Conservation (phyloP, 2,329 filamentous ascomycete genomes). For the Nemania abortiva region DNA sequence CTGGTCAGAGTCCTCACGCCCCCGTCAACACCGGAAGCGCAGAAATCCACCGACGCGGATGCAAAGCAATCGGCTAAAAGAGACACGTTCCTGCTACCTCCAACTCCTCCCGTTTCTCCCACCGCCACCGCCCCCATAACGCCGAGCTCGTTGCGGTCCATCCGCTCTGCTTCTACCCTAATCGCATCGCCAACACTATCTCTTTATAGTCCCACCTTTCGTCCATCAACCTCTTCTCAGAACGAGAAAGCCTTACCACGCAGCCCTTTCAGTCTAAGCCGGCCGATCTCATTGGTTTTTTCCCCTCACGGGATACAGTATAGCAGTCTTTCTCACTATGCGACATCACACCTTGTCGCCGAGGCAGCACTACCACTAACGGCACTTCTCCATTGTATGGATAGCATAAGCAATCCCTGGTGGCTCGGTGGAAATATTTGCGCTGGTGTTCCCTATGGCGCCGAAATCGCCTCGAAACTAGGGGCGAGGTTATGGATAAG, state of each 20-base stretch:
- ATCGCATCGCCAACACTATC: slow-evolving; percentile 45
- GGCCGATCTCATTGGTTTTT: slow-evolving; percentile 71
- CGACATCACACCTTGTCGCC: slow-evolving; percentile 66
- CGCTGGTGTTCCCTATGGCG: slow-evolving; percentile 67
- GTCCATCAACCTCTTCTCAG: slow-evolving; percentile 38
- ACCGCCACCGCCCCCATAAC: slow-evolving; percentile 53
- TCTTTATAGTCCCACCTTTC: slow-evolving; percentile 35
- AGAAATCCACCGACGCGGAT: slow-evolving; percentile 19
- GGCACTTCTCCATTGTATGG: slow-evolving; percentile 73
- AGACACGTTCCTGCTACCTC: slow-evolving; percentile 47
- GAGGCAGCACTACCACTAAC: slow-evolving; percentile 72
- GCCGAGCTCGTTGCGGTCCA: slow-evolving; percentile 47
- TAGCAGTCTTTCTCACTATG: slow-evolving; percentile 65
- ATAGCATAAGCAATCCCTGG: slow-evolving; percentile 69
- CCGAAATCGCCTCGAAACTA: slow-evolving; percentile 66
- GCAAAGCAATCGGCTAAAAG: slow-evolving; percentile 30
- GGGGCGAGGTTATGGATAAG: slow-evolving; percentile 70
- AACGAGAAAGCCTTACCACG: slow-evolving; percentile 28
- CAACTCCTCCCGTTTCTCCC: slow-evolving; percentile 55
- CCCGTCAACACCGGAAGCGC: slow-evolving; percentile 50
- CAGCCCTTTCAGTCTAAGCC: slow-evolving; percentile 41
- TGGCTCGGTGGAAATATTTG: slow-evolving; percentile 71
- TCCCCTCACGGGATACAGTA: slow-evolving; percentile 73
- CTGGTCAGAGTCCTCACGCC: slow-evolving; percentile 46
- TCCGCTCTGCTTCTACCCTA: slow-evolving; percentile 54